These are phyloP conservation scores for Rhododendron simsii DNA, from an alignment of 148 eudicot genomes.

Conservation along the genomic window DNA sequence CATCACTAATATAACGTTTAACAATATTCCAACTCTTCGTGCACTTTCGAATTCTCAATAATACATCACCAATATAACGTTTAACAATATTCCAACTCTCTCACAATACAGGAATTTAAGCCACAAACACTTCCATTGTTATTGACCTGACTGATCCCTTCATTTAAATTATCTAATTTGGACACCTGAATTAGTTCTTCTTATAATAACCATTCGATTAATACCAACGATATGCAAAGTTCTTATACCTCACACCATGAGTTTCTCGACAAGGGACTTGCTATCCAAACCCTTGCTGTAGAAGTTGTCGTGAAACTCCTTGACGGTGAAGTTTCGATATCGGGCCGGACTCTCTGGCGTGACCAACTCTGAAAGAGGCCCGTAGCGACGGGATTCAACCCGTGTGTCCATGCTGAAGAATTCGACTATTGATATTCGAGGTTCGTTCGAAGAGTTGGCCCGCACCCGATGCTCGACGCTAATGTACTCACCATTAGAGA, in stretches of 20 bases:
- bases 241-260: neutral
- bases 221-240: too few relatives aligned
- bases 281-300: conserved; percentile 16
- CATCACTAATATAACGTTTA: too few relatives aligned
- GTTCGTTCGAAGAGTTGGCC: conserved; percentile 16
- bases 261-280: conserved; percentile 16
- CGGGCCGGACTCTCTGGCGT: conserved; percentile 17
- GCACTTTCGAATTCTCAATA: too few relatives aligned
- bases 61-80: too few relatives aligned
- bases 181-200: too few relatives aligned
- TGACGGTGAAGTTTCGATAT: conserved; percentile 15
- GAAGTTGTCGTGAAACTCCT: conserved; percentile 19
- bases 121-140: too few relatives aligned
- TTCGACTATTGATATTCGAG: conserved; percentile 21
- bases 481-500: conserved; percentile 14
- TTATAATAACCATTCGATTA: too few relatives aligned
- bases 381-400: conserved; percentile 2
- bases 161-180: too few relatives aligned
- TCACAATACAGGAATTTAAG: too few relatives aligned
- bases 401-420: conserved; percentile 6
- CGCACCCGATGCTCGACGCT: conserved; percentile 25
- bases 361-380: conserved; percentile 28
- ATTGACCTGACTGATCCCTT: too few relatives aligned
- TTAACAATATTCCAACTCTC: too few relatives aligned
- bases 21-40: too few relatives aligned